Conservation (phyloP, 2,329 filamentous ascomycete genomes). For the Ambrosiella beaveri region DNA sequence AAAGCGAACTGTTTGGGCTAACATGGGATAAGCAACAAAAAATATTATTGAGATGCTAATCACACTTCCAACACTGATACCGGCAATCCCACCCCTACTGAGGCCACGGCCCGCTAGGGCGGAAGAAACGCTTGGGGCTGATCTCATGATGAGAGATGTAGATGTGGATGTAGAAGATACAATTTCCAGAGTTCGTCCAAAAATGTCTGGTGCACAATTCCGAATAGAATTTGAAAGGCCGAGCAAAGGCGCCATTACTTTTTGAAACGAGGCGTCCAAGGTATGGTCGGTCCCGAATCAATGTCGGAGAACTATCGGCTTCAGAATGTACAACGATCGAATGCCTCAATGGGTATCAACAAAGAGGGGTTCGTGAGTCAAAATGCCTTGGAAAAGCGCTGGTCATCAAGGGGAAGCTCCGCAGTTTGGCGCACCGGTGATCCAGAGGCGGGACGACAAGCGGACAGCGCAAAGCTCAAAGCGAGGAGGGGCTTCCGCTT, state of each 20-base stretch:
- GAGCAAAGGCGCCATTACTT: background rate
- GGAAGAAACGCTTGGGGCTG: background rate
- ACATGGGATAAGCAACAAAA: conserved; percentile 13
- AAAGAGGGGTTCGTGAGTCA: no score
- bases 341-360: no score
- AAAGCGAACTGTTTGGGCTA: conserved; percentile 11
- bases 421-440: no score
- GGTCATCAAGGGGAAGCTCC: no score
- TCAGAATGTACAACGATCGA: no score
- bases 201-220: background rate
- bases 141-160: background rate
- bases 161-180: background rate
- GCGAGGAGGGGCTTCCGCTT: background rate
- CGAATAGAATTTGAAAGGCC: background rate
- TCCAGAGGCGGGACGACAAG: no score
- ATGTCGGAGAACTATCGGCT: no score
- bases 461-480: background rate
- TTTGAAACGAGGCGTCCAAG: background rate
- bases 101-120: conserved; percentile 13
- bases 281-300: background rate
- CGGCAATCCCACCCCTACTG: conserved; percentile 36
- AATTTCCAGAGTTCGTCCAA: background rate
- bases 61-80: conserved; percentile 36
- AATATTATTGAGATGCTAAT: conserved; percentile 15
- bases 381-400: no score